Conservation (phyloP, 495 filamentous ascomycete species). For the Lepraria neglecta region DNA sequence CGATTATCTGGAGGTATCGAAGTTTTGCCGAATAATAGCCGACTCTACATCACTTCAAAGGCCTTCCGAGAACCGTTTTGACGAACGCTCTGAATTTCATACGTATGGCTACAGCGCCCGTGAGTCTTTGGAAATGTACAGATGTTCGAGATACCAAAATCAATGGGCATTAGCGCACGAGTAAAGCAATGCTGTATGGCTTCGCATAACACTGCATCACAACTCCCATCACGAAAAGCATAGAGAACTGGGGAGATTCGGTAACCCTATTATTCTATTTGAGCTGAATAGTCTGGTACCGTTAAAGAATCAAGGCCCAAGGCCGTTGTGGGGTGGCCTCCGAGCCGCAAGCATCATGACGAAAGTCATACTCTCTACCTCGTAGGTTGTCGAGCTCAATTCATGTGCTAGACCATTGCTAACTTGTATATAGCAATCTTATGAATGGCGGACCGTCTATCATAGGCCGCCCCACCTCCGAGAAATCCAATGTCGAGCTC, state of each 20-base stretch:
- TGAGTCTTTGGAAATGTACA: no score
- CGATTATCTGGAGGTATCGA: background rate
- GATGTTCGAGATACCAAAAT: no score
- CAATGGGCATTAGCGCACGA: no score
- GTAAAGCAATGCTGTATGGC: no score
- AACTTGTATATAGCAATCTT: conserved; percentile 60
- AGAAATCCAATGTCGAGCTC: conserved; percentile 83
- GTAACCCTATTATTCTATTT: no score
- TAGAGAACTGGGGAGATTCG: no score
- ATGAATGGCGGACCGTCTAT: conserved; percentile 73
- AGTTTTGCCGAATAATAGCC: conserved; percentile 15
- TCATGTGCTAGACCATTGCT: conserved; percentile 20
- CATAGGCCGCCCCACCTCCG: conserved; percentile 63
- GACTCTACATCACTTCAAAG: conserved; percentile 1
- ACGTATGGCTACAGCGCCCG: no score
- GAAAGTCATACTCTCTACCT: conserved; percentile 83
- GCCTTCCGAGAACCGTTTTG: background rate
- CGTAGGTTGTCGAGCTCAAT: conserved; percentile 42
- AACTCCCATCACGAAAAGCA: no score
- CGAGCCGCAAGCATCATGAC: conserved; percentile 42
- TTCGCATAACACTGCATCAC: no score
- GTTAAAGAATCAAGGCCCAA: no score
- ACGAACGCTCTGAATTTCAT: background rate
- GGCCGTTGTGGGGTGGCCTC: background rate
- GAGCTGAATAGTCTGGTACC: no score